Evolutionary conservation across 23 red algal genomes (phyloP).

Genomic region (Gracilaria caudata): DNA sequence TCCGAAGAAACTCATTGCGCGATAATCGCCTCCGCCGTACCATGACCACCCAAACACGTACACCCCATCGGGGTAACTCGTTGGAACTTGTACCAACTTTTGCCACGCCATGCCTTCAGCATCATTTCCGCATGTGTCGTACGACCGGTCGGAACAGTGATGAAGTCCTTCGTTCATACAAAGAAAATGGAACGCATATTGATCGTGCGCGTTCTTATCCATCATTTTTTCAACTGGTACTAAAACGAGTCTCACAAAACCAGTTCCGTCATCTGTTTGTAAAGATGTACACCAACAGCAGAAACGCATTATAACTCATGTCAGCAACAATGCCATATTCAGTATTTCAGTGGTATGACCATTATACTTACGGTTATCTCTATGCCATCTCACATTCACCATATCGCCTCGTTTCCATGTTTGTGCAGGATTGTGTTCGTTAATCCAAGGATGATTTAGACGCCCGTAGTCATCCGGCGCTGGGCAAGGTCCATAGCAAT

Average conservation of each 20-base stretch:
- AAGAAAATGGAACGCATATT: conserved; percentile 61
- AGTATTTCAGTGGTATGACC: background rate
- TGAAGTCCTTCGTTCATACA: conserved; percentile 66
- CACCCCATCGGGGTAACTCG: conserved; percentile 55
- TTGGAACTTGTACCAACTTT: conserved; percentile 46
- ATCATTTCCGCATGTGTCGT: conserved; percentile 66
- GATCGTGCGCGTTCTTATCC: conserved; percentile 62
- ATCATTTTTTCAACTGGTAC: conserved; percentile 66
- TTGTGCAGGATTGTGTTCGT: conserved; percentile 52
- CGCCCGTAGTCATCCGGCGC: conserved; percentile 46
- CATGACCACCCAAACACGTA: conserved; percentile 77
- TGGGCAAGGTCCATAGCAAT: conserved; percentile 63
- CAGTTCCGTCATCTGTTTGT: conserved; percentile 45
- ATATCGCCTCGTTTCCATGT: conserved; percentile 57
- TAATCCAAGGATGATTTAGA: conserved; percentile 49
- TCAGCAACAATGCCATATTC: background rate
- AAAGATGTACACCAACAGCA: background rate
- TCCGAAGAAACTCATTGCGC: conserved; percentile 59
- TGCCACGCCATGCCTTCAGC: conserved; percentile 56
- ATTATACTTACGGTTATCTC: conserved; percentile 67
- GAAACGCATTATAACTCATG: background rate
- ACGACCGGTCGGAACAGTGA: conserved; percentile 39
- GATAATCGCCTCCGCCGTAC: conserved; percentile 72
- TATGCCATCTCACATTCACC: conserved; percentile 56
- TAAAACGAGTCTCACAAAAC: conserved; percentile 56